Percentiles rank a stretch among this genome's conserved stretches.
phyloP scores from a whole-genome alignment of 371 early-diverging fungal species.

The Actinomortierella ambigua region DNA sequence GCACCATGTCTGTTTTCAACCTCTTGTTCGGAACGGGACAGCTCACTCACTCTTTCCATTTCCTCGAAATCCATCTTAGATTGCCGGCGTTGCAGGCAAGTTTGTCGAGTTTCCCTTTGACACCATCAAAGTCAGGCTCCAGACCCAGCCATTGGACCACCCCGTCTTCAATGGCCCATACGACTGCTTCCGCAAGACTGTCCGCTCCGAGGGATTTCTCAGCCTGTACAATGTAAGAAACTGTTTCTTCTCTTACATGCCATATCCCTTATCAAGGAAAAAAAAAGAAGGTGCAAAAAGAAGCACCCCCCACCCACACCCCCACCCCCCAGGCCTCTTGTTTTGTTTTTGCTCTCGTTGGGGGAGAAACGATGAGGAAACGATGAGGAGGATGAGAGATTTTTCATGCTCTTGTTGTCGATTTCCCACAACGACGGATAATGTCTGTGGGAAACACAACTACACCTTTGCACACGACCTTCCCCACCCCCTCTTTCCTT shows the following conservation, averaged over 20 bases:
- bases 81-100: slow-evolving; percentile 92
- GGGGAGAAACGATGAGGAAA: too few relatives aligned
- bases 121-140: slow-evolving; percentile 95
- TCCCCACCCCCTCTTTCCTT: too few relatives aligned
- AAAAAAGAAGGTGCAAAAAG: too few relatives aligned
- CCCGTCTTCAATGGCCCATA: slow-evolving; percentile 80
- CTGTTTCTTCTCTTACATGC: not conserved
- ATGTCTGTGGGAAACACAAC: not conserved
- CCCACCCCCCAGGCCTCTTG: too few relatives aligned
- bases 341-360: too few relatives aligned
- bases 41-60: too few relatives aligned
- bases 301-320: too few relatives aligned
- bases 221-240: slow-evolving; percentile 78
- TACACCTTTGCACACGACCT: too few relatives aligned
- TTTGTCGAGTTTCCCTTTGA: slow-evolving; percentile 96
- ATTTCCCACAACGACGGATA: too few relatives aligned
- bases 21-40: too few relatives aligned
- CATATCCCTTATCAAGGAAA: not conserved
- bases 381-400: too few relatives aligned
- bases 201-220: slow-evolving; percentile 73
- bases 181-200: slow-evolving; percentile 79
- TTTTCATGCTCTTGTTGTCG: too few relatives aligned
- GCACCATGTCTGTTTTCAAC: not conserved
- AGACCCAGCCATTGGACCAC: slow-evolving; percentile 78
- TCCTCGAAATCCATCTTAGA: slow-evolving; percentile 51